Conservation (phyloP, 208 protist species). For the Crithidia brevicula region DNA sequence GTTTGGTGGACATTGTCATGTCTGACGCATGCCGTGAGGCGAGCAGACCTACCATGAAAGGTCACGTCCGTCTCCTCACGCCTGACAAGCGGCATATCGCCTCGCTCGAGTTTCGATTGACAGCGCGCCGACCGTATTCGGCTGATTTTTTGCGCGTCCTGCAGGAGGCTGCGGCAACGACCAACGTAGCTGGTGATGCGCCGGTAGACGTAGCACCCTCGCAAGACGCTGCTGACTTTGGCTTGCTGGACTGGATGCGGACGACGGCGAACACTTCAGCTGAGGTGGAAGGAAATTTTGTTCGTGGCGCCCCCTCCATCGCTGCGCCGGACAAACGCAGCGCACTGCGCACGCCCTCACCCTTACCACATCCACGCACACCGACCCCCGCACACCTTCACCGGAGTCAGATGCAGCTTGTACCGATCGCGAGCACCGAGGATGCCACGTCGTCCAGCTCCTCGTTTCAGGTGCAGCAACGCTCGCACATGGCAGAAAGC, state of each 20-base stretch:
- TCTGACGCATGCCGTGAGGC: slow-evolving; percentile 42
- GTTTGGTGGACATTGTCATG: slow-evolving; percentile 64
- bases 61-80: slow-evolving; percentile 70
- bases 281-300: not conserved
- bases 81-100: slow-evolving; percentile 65
- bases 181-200: not conserved
- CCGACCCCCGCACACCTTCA: not conserved
- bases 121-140: slow-evolving; percentile 76
- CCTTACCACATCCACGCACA: not conserved
- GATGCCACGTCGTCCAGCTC: slow-evolving; percentile 27
- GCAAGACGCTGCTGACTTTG: not conserved
- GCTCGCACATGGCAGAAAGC: slow-evolving; percentile 6
- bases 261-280: slow-evolving; percentile 23
- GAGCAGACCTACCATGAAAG: slow-evolving; percentile 64
- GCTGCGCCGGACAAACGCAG: no score
- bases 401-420: slow-evolving; percentile 22
- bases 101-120: slow-evolving; percentile 85
- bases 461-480: slow-evolving; percentile 24
- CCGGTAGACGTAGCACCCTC: not conserved
- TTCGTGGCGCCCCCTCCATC: no score
- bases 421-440: slow-evolving; percentile 17
- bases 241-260: slow-evolving; percentile 29
- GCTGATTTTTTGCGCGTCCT: slow-evolving; percentile 64
- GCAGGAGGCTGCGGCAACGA: slow-evolving; percentile 15
- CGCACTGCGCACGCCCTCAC: not conserved